Conservation (phyloP, 1,284 basidiomycete species). For the Wallemia mellicola region DNA sequence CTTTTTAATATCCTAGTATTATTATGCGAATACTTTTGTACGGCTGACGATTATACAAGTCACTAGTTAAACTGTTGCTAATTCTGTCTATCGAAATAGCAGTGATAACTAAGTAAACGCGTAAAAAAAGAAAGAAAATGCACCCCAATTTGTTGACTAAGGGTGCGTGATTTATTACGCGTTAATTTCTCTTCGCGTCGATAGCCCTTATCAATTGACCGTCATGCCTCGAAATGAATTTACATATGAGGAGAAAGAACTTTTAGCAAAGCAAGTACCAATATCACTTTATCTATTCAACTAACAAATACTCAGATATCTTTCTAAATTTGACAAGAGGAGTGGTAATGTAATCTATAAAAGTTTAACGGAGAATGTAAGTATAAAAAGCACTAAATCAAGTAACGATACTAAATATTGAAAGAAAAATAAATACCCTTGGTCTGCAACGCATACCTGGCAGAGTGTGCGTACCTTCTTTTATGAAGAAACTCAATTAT, state of each 20-base stretch:
- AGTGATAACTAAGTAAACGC: too few relatives aligned
- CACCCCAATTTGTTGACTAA: too few relatives aligned
- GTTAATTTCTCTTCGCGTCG: background rate
- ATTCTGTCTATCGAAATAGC: too few relatives aligned
- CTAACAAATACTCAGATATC: background rate
- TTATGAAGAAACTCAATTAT: background rate
- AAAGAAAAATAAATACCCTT: background rate
- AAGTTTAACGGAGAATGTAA: background rate
- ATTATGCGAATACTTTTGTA: too few relatives aligned
- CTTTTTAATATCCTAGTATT: too few relatives aligned
- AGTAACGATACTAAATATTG: background rate
- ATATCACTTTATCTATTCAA: background rate
- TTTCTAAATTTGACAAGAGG: background rate
- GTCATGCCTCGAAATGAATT: background rate
- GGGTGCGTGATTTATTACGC: too few relatives aligned
- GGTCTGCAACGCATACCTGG: background rate
- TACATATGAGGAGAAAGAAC: background rate
- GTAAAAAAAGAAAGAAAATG: too few relatives aligned
- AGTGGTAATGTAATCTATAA: background rate
- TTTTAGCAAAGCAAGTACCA: background rate
- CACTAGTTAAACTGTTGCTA: too few relatives aligned
- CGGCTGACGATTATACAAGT: too few relatives aligned
- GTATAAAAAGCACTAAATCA: background rate
- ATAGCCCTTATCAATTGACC: background rate
- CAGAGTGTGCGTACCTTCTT: background rate